Percentiles rank a stretch among this genome's conserved stretches.
phyloP scores from a whole-genome alignment of 164 flowering plant genomes.

The Berberis thunbergii region DNA sequence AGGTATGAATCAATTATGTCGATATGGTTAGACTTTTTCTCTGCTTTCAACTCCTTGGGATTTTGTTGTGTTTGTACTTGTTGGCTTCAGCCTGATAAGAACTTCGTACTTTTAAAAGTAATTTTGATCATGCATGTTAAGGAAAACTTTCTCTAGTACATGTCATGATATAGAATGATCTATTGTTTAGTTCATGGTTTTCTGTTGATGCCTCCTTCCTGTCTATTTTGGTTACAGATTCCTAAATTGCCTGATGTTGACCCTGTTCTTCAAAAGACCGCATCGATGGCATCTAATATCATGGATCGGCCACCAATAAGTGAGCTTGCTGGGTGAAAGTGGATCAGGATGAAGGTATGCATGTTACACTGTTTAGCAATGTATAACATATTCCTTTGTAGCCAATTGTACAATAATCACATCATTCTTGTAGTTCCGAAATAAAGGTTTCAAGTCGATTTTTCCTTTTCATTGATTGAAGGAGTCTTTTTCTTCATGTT shows the following conservation, averaged over 20 bases:
- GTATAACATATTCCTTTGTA: background rate
- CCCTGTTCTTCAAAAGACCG: constrained; percentile 56
- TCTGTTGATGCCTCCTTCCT: background rate
- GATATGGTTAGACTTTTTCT: background rate
- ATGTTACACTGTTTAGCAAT: background rate
- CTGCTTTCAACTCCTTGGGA: background rate
- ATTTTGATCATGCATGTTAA: too few relatives aligned
- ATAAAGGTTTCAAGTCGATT: too few relatives aligned
- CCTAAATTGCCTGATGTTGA: constrained; percentile 93
- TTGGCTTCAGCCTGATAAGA: too few relatives aligned
- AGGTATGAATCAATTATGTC: constrained; percentile 23
- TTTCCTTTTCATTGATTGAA: too few relatives aligned
- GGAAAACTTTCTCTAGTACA: too few relatives aligned
- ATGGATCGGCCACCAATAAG: constrained; percentile 96
- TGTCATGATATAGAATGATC: background rate
- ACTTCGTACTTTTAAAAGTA: too few relatives aligned
- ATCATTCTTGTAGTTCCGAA: too few relatives aligned
- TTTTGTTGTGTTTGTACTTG: too few relatives aligned
- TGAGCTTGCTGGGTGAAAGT: constrained; percentile 71
- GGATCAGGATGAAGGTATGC: background rate
- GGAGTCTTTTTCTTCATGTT: too few relatives aligned
- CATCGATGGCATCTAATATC: constrained; percentile 49
- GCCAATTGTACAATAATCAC: background rate
- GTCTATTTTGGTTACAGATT: constrained; percentile 30
- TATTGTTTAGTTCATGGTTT: background rate